A percentile compares a stretch with the other conserved stretches of the same genome.
Evolutionary conservation across 768 basidiomycete species (phyloP).

Genomic region (Mycena filopes): DNA sequence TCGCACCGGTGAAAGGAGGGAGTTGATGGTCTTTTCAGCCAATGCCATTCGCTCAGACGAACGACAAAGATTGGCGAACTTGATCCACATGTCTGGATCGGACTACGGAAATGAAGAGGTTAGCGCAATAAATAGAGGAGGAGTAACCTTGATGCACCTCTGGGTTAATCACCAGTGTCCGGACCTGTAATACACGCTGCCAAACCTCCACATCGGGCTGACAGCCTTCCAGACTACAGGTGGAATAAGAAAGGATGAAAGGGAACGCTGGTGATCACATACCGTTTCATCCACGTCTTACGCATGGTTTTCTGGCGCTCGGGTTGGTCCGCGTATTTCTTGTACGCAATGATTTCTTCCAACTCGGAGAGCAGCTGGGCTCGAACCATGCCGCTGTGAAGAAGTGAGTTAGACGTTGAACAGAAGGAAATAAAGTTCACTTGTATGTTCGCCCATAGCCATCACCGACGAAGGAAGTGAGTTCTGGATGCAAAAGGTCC

Average conservation of each 20-base stretch:
- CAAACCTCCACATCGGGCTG: conserved; percentile 99
- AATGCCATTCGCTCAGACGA: conserved; percentile 94
- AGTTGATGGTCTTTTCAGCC: conserved; percentile 97
- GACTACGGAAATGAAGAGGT: conserved; percentile 41
- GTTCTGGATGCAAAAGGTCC: conserved; percentile 90
- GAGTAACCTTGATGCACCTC: conserved; percentile 62
- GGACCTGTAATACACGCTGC: conserved; percentile 97
- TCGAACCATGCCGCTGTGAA: conserved; percentile 87
- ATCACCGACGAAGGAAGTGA: conserved; percentile 92
- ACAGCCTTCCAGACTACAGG: conserved; percentile 85
- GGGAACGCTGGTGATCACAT: conserved; percentile 30
- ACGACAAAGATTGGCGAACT: conserved; percentile 97
- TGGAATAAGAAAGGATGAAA: not conserved
- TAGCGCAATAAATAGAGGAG: not conserved
- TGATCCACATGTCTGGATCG: conserved; percentile 98
- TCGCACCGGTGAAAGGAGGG: conserved; percentile 81
- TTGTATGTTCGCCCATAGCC: conserved; percentile 98
- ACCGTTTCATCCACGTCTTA: conserved; percentile 98
- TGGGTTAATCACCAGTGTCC: conserved; percentile 91
- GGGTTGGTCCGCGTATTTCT: conserved; percentile 92
- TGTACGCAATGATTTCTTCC: conserved; percentile 97
- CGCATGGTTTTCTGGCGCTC: conserved; percentile 91
- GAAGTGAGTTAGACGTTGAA: conserved; percentile 11
- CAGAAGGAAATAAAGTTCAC: conserved; percentile 55
- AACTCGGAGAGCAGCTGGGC: conserved; percentile 99